Evolutionary conservation across 805 yeast genomes (phyloP).

Genomic region (Myxozyma monticola): DNA sequence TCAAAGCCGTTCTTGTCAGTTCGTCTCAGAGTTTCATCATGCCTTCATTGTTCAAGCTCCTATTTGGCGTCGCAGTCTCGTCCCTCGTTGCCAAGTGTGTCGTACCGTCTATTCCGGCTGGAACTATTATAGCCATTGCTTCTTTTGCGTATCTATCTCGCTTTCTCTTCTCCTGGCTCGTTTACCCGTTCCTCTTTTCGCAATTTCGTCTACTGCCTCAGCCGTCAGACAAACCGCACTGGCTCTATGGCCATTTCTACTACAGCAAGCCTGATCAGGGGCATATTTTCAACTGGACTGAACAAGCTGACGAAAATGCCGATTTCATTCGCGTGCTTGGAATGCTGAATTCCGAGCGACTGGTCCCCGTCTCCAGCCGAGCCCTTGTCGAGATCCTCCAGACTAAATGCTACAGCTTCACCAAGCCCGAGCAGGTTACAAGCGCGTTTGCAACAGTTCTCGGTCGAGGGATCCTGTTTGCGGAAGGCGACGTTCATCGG

Average conservation of each 20-base stretch:
- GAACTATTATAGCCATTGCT: no score
- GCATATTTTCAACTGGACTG: slow-evolving; percentile 17
- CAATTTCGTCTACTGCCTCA: slow-evolving; percentile 11
- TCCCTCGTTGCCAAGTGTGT: no score
- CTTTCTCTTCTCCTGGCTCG: background rate
- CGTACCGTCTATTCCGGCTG: no score
- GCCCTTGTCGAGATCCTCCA: slow-evolving; percentile 18
- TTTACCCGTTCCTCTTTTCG: slow-evolving; percentile 18
- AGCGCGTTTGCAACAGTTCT: slow-evolving; percentile 17
- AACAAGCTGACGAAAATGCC: slow-evolving; percentile 1
- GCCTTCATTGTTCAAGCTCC: no score
- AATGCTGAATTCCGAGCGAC: slow-evolving; percentile 10
- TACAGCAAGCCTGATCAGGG: background rate
- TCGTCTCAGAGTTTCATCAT: no score
- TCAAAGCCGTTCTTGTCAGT: no score
- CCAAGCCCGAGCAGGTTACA: slow-evolving; percentile 16
- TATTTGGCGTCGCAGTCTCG: no score
- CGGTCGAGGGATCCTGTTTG: slow-evolving; percentile 25
- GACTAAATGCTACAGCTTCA: slow-evolving; percentile 19
- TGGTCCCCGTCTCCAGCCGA: slow-evolving; percentile 8
- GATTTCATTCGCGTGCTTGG: slow-evolving; percentile 10
- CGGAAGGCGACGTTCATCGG: slow-evolving; percentile 27
- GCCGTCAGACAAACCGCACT: slow-evolving; percentile 14
- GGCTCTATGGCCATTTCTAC: slow-evolving; percentile 18
- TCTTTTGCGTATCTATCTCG: no score